Evolutionary conservation across 2,329 filamentous ascomycete genomes (phyloP).

Genomic region (Penicillium italicum): DNA sequence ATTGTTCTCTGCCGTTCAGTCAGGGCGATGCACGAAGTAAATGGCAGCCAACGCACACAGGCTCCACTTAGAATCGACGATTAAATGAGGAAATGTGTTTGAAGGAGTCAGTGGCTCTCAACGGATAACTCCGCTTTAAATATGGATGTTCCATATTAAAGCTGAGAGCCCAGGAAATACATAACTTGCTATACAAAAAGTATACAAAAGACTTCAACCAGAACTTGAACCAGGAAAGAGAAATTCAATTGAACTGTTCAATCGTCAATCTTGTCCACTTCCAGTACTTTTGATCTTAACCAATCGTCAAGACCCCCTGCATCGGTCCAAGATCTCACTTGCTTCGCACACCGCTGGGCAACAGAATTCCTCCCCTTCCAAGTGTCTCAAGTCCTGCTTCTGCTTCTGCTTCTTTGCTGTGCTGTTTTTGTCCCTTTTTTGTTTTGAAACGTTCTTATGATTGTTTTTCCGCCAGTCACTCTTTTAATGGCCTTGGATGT

Average conservation of each 20-base stretch:
- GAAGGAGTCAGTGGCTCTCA: background rate
- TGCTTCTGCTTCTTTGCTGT: conserved; percentile 13
- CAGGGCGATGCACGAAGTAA: background rate
- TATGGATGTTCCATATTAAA: background rate
- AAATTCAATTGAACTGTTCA: background rate
- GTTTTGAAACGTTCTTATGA: conserved; percentile 22
- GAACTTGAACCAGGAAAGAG: background rate
- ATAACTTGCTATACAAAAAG: no score
- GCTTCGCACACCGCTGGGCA: conserved; percentile 31
- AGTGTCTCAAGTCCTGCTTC: conserved; percentile 14
- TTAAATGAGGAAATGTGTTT: background rate
- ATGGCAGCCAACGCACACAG: conserved; percentile 6
- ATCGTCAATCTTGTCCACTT: background rate
- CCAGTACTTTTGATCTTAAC: background rate
- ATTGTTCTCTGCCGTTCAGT: conserved; percentile 2
- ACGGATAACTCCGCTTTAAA: background rate
- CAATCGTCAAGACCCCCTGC: conserved; percentile 20
- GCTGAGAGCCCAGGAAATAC: background rate
- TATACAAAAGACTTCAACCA: background rate
- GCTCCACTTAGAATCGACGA: background rate
- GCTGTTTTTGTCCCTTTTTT: conserved; percentile 16
- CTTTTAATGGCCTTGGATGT: conserved; percentile 32
- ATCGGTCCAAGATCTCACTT: conserved; percentile 16
- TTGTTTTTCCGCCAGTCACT: conserved; percentile 26
- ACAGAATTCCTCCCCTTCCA: conserved; percentile 23